Percentiles rank a stretch among this genome's conserved stretches.
Evolutionary conservation across 2,329 filamentous ascomycete species (phyloP).

Genomic region (Coleophoma crateriformis): DNA sequence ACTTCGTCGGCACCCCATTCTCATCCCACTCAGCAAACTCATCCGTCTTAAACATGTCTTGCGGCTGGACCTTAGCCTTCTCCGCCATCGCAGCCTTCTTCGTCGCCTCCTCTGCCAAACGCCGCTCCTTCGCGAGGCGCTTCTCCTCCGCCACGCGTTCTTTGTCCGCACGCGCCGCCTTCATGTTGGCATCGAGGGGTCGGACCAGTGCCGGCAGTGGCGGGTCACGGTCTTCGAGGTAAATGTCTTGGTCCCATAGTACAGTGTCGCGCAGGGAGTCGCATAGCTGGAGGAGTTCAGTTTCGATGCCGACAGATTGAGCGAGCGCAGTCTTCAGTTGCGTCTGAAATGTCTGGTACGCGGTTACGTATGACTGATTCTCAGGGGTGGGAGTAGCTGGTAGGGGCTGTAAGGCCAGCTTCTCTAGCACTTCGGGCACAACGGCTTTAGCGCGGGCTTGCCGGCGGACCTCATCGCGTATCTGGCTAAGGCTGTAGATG

Average conservation of each 20-base stretch:
- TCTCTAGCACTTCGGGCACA: slow-evolving; percentile 35
- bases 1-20: slow-evolving; percentile 70
- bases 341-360: slow-evolving; percentile 32
- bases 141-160: slow-evolving; percentile 47
- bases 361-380: slow-evolving; percentile 19
- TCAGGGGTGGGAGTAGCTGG: slow-evolving; percentile 36
- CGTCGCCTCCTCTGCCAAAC: slow-evolving; percentile 44
- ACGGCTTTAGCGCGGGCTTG: slow-evolving; percentile 37
- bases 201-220: slow-evolving; percentile 55
- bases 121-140: slow-evolving; percentile 38
- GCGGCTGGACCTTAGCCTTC: slow-evolving; percentile 47
- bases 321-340: slow-evolving; percentile 37
- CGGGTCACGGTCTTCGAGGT: slow-evolving; percentile 71
- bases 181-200: slow-evolving; percentile 54
- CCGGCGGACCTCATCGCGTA: slow-evolving; percentile 29
- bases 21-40: slow-evolving; percentile 73
- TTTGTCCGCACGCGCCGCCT: slow-evolving; percentile 47
- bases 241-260: slow-evolving; percentile 75
- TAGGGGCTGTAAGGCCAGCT: slow-evolving; percentile 39
- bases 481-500: slow-evolving; percentile 32
- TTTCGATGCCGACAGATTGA: slow-evolving; percentile 49
- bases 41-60: slow-evolving; percentile 49
- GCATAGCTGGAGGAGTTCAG: slow-evolving; percentile 64
- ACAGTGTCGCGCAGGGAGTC: slow-evolving; percentile 74
- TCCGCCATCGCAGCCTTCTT: slow-evolving; percentile 37